Percentiles rank a stretch among this genome's conserved stretches.
Evolutionary conservation across 257 asterid genomes (phyloP).

Genomic region (Thymus quinquecostatus): DNA sequence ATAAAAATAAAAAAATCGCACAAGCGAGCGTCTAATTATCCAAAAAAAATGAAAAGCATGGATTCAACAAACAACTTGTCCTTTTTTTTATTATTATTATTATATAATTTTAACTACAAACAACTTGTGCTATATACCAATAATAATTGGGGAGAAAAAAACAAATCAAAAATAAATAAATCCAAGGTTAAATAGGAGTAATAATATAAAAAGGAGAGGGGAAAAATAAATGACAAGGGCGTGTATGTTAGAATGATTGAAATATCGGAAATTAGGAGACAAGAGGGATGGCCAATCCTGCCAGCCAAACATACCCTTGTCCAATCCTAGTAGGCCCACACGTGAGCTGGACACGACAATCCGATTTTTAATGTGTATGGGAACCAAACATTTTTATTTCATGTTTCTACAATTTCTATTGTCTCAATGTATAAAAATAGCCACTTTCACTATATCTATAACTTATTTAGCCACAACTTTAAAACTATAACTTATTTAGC

Average conservation of each 20-base stretch:
- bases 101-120: too few relatives aligned
- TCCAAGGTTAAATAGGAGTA: not conserved
- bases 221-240: not conserved
- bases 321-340: constrained; percentile 25
- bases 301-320: constrained; percentile 39
- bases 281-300: constrained; percentile 30
- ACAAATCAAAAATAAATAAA: not conserved
- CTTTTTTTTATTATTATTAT: too few relatives aligned
- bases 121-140: not conserved
- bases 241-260: constrained; percentile 24
- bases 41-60: not conserved
- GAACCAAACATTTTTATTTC: constrained; percentile 30
- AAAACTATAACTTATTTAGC: too few relatives aligned
- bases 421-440: too few relatives aligned
- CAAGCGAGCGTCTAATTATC: not conserved
- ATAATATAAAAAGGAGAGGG: not conserved
- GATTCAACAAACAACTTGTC: not conserved
- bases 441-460: too few relatives aligned
- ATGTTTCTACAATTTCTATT: constrained; percentile 20
- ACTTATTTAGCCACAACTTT: too few relatives aligned
- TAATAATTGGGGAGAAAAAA: constrained; percentile 6
- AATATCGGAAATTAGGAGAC: constrained; percentile 39
- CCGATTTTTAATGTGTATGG: constrained; percentile 38
- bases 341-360: constrained; percentile 41
- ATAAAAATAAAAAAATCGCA: not conserved